Base-by-base conservation (phyloP, 768 basidiomycete species). In the Gloeostereum incarnatum region DNA sequence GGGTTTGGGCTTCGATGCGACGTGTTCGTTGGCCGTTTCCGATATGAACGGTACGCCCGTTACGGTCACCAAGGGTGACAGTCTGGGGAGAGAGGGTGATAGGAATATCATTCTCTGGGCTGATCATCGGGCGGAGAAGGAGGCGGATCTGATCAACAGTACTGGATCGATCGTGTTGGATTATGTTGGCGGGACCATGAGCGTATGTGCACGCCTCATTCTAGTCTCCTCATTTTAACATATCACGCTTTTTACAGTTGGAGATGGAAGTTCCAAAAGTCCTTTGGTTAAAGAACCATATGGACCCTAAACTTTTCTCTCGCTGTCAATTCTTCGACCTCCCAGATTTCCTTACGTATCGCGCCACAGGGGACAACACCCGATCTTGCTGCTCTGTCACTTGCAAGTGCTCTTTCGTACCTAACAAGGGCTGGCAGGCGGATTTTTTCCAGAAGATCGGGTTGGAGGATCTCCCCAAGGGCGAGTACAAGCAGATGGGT, bases 211-310 rank as follows among this genome's bases (percentile, higher is more conserved):
- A 35, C 24, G 4, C 25, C 34, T 5, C 38, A 22, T 29, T 13
- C 25, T 8, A 19, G 30, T 38, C 34, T 17, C 30, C 25, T 17
- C 9, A 22, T 25, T 11, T 23, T 10, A 11, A 22, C 23, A 17
- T 10, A 23, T 25, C n/a, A 18, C 9, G 7, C 7, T 23, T 18
- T 24, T 39, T 41, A 9, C 45, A 96, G 88, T 73, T 97, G 30
- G 93, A 98, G 60, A 98, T 98, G 96, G 94, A 97, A 60, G 78
- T 97, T 31, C 94, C 94, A 0, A 98, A 98, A 59, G 83, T 93
- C 21, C 77, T 98, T 20, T 98, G 96, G 96, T 71, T 98, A 30
- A 97, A 93, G 59, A 81, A 77, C 43, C 69, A 85, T 62, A 93
- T 98, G 92, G 53, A 71, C 2, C 54, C 75, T 0, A 61, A 71